phyloP scores from a whole-genome alignment of 2,329 filamentous ascomycete species.

The Sporothrix phasma region DNA sequence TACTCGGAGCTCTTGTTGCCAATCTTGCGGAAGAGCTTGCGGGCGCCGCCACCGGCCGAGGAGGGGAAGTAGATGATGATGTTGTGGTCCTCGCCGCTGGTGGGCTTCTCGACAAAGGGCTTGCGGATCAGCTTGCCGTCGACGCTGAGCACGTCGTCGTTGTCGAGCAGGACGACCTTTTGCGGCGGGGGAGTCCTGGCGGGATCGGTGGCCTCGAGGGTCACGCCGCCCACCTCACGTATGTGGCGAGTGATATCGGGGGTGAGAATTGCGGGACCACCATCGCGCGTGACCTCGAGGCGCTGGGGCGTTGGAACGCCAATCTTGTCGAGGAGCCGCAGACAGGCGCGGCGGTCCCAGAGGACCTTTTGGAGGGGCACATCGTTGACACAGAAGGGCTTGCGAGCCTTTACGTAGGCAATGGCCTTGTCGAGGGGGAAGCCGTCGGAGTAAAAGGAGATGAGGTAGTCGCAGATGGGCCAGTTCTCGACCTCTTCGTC shows the following conservation, averaged over 20 bases:
- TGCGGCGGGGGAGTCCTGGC: constrained; percentile 42
- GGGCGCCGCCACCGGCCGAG: constrained; percentile 75
- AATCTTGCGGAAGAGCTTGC: constrained; percentile 90
- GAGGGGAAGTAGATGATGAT: constrained; percentile 96
- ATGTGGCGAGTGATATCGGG: constrained; percentile 72
- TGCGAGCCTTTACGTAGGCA: constrained; percentile 82
- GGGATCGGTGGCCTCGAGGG: constrained; percentile 60
- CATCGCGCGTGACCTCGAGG: constrained; percentile 86
- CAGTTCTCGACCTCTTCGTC: constrained; percentile 96
- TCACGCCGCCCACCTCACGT: constrained; percentile 68
- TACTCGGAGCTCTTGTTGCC: constrained; percentile 99
- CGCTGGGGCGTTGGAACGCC: constrained; percentile 81
- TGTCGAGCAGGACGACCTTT: constrained; percentile 76
- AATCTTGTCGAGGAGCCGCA: constrained; percentile 79
- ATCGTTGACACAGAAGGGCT: constrained; percentile 96
- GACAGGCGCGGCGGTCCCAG: constrained; percentile 87
- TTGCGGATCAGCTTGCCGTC: constrained; percentile 76
- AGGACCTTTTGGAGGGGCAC: constrained; percentile 93
- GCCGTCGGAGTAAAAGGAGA: constrained; percentile 96
- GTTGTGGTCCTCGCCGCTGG: constrained; percentile 97
- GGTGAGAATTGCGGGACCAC: constrained; percentile 70
- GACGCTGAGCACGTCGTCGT: constrained; percentile 78
- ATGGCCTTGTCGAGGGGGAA: constrained; percentile 97
- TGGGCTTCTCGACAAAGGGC: constrained; percentile 96
- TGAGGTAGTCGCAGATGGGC: constrained; percentile 92